Evolutionary conservation across 1,284 basidiomycete species (phyloP).

Genomic region (Cryptococcus deneoformans): DNA sequence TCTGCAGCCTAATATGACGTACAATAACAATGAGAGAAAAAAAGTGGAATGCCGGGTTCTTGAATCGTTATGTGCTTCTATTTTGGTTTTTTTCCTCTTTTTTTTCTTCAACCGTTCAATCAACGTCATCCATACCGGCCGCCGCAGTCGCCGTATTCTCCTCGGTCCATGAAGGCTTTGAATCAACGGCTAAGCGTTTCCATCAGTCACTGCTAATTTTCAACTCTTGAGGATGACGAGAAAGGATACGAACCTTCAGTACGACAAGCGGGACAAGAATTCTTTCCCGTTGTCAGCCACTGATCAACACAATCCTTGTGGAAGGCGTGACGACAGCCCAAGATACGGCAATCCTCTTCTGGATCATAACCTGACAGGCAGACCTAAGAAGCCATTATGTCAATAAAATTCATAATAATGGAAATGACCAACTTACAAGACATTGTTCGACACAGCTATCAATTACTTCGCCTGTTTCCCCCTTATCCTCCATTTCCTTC

Average conservation of each 20-base stretch:
- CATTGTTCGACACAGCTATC: slow-evolving; percentile 67
- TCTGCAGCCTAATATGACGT: too few relatives aligned
- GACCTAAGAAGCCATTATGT: slow-evolving; percentile 53
- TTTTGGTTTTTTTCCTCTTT: too few relatives aligned
- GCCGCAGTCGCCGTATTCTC: background rate
- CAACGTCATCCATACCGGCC: too few relatives aligned
- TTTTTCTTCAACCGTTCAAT: too few relatives aligned
- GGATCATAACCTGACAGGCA: slow-evolving; percentile 76
- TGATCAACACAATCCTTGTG: slow-evolving; percentile 78
- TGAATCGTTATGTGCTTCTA: too few relatives aligned
- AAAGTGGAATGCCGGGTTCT: too few relatives aligned
- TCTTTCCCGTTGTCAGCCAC: slow-evolving; percentile 79
- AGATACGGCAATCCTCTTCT: slow-evolving; percentile 71
- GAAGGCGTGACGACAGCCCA: slow-evolving; percentile 79
- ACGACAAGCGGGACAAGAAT: slow-evolving; percentile 82
- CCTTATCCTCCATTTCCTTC: slow-evolving; percentile 56
- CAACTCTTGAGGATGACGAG: background rate
- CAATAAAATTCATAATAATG: background rate
- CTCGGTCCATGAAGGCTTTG: background rate
- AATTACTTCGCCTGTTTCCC: slow-evolving; percentile 61
- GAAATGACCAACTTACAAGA: slow-evolving; percentile 53
- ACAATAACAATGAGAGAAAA: too few relatives aligned
- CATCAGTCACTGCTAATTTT: slow-evolving; percentile 1
- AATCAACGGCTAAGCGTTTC: background rate
- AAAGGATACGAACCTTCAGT: slow-evolving; percentile 37